Evolutionary conservation across 331 rosid species (phyloP).

Genomic region (Telfairia occidentalis): DNA sequence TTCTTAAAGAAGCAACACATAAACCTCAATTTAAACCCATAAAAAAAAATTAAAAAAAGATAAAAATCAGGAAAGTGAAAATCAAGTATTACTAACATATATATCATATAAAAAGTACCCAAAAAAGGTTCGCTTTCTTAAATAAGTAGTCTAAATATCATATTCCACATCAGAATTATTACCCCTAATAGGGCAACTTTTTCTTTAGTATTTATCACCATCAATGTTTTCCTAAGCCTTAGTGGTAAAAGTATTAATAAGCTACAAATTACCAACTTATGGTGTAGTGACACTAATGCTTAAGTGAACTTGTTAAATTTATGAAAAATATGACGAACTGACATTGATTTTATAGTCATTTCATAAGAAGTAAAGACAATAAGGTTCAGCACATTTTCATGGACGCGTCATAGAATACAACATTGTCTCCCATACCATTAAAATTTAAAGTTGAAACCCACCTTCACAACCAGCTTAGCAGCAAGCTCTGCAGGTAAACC

Average conservation of each 20-base stretch:
- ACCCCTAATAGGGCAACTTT: not conserved
- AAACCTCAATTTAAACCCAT: not conserved
- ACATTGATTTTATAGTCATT: not conserved
- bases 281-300: not conserved
- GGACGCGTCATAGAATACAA: not conserved
- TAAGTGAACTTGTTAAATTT: not conserved
- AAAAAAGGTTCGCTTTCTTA: not conserved
- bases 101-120: not conserved
- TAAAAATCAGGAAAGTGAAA: too few species aligned
- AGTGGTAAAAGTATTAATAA: not conserved
- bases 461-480: conserved; percentile 98
- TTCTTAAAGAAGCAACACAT: not conserved
- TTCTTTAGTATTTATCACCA: not conserved
- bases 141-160: not conserved
- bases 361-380: not conserved
- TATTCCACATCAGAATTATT: not conserved
- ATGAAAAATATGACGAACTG: not conserved
- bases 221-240: not conserved
- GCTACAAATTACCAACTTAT: not conserved
- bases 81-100: not conserved
- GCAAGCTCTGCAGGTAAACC: conserved; percentile 99
- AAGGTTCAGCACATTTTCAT: not conserved
- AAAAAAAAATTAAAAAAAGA: not conserved
- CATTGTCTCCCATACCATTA: not conserved
- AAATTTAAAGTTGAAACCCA: conserved; percentile 17